A percentile compares a stretch with the other conserved stretches of the same genome.
phyloP scores from a whole-genome alignment of 148 eudicot genomes.

The Salicornia ramosissima region DNA sequence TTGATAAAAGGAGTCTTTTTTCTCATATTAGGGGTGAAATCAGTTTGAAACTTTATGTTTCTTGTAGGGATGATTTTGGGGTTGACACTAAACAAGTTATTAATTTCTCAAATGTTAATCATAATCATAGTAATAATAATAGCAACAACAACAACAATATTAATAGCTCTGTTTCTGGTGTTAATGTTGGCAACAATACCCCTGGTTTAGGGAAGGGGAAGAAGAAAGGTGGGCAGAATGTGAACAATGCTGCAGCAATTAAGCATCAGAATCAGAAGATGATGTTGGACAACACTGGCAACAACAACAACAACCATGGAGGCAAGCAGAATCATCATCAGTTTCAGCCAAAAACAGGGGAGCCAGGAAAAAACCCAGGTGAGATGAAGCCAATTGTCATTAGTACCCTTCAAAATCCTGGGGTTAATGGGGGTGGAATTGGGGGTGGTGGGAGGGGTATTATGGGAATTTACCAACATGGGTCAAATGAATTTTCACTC shows the following conservation, averaged over 20 bases:
- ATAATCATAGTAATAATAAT: background rate
- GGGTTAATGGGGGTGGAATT: slow-evolving; percentile 16
- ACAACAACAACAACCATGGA: slow-evolving; percentile 5
- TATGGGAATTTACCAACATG: slow-evolving; percentile 37
- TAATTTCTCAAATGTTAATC: background rate
- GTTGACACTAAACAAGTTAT: slow-evolving; percentile 38
- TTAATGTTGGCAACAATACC: background rate
- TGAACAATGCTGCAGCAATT: slow-evolving; percentile 29
- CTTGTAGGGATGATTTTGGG: slow-evolving; percentile 34
- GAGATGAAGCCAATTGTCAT: slow-evolving; percentile 74
- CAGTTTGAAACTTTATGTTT: slow-evolving; percentile 58
- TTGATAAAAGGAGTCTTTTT: slow-evolving; percentile 75
- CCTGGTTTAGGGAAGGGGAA: slow-evolving; percentile 38
- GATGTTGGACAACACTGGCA: slow-evolving; percentile 30
- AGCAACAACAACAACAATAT: too few species aligned
- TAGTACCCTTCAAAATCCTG: slow-evolving; percentile 45
- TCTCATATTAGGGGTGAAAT: slow-evolving; percentile 85
- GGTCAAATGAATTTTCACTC: slow-evolving; percentile 48
- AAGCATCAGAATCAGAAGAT: slow-evolving; percentile 40
- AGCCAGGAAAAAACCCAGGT: slow-evolving; percentile 26
- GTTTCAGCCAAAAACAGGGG: slow-evolving; percentile 31
- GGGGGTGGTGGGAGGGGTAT: slow-evolving; percentile 39
- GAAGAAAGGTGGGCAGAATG: slow-evolving; percentile 48
- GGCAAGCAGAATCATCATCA: slow-evolving; percentile 26
- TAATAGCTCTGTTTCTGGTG: background rate